Conservation (phyloP, 768 basidiomycete species). For the Ramaria rubella region DNA sequence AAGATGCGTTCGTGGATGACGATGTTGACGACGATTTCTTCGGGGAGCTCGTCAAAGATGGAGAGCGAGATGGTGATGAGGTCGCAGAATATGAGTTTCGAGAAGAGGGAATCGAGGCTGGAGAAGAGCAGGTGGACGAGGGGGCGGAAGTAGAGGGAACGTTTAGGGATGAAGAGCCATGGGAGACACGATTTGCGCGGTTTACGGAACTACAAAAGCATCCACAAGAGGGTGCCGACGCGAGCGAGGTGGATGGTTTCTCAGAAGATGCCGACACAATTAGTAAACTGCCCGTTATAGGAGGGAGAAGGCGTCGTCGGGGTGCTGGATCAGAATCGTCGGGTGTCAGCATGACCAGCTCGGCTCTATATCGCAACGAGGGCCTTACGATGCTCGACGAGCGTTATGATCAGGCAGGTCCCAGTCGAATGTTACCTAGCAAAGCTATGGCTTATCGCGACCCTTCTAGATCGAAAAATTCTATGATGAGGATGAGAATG, state of each 20-base stretch:
- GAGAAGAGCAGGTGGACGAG: constrained; percentile 23
- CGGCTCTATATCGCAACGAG: constrained; percentile 90
- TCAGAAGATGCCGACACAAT: constrained; percentile 81
- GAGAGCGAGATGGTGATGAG: constrained; percentile 58
- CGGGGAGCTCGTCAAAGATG: constrained; percentile 59
- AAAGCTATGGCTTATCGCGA: neutral
- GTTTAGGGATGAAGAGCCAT: constrained; percentile 37
- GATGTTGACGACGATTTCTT: constrained; percentile 72
- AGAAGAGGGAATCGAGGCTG: constrained; percentile 40
- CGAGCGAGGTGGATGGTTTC: constrained; percentile 46
- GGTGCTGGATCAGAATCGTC: constrained; percentile 80
- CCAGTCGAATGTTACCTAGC: neutral
- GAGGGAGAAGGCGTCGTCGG: constrained; percentile 65
- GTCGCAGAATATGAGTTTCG: constrained; percentile 60
- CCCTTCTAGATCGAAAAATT: constrained; percentile 62
- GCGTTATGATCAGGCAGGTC: constrained; percentile 80
- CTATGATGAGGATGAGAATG: constrained; percentile 48
- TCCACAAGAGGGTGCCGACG: constrained; percentile 18
- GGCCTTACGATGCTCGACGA: constrained; percentile 86
- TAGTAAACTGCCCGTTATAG: constrained; percentile 70
- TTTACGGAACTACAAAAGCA: constrained; percentile 57
- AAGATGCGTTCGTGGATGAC: constrained; percentile 89
- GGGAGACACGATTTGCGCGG: constrained; percentile 75
- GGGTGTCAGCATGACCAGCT: constrained; percentile 96
- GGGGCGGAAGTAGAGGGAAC: constrained; percentile 23